Evolutionary conservation across 805 yeast genomes (phyloP).

Genomic region (Kodamaea neixiangensis): DNA sequence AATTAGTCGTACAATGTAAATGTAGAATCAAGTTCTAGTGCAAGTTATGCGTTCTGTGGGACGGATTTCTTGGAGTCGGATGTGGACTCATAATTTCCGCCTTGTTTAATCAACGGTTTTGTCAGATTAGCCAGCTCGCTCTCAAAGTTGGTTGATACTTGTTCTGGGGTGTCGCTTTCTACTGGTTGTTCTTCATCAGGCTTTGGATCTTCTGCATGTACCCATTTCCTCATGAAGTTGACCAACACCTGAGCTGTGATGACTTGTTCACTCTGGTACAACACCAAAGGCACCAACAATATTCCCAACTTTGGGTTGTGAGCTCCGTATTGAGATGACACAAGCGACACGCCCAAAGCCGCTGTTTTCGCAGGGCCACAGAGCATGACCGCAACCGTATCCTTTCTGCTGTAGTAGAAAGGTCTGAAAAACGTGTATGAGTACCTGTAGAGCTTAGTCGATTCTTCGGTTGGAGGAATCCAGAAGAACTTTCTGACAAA

Average conservation of each 20-base stretch:
- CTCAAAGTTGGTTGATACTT: not conserved
- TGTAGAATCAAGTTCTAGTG: not conserved
- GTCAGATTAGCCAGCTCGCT: not conserved
- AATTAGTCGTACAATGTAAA: not conserved
- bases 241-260: conserved; percentile 75
- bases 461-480: conserved; percentile 48
- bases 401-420: conserved; percentile 68
- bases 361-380: conserved; percentile 96
- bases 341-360: conserved; percentile 82
- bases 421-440: conserved; percentile 53
- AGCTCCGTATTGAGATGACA: conserved; percentile 78
- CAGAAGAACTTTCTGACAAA: conserved; percentile 46
- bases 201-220: conserved; percentile 32
- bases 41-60: not conserved
- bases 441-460: conserved; percentile 47
- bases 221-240: conserved; percentile 70
- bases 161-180: not conserved
- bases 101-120: not conserved
- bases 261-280: conserved; percentile 88
- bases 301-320: conserved; percentile 63
- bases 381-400: conserved; percentile 76
- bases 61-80: not conserved
- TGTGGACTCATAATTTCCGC: not conserved
- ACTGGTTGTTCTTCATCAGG: conserved; percentile 16
- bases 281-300: conserved; percentile 76